A percentile compares a stretch with the other conserved stretches of the same genome.
phyloP scores from a whole-genome alignment of 352 stramenopile species.

The Pythium myriotylum region DNA sequence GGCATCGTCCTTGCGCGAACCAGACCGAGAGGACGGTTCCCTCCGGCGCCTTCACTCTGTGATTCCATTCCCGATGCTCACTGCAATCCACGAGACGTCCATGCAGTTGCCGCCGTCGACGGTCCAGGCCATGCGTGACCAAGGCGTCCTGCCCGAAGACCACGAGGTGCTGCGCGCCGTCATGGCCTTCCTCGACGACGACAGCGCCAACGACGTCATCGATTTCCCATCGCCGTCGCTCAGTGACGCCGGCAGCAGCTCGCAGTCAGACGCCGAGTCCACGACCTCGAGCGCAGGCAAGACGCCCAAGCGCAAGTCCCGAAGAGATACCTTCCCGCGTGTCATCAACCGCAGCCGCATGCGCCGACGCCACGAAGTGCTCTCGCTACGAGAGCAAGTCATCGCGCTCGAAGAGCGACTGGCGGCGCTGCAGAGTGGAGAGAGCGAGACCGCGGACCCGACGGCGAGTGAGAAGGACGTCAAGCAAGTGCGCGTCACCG shows the following conservation, averaged over 20 bases:
- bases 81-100: too few relatives aligned
- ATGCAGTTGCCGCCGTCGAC: too few relatives aligned
- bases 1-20: too few relatives aligned
- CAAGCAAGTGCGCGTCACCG: background rate
- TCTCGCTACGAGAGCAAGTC: conserved; percentile 23
- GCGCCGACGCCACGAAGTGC: conserved; percentile 39
- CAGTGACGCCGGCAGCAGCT: background rate
- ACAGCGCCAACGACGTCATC: conserved; percentile 1
- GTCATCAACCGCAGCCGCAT: conserved; percentile 29
- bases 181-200: conserved; percentile 17
- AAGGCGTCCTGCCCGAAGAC: conserved; percentile 2
- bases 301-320: background rate
- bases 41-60: too few relatives aligned
- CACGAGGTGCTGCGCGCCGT: conserved; percentile 17
- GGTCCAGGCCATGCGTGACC: too few relatives aligned
- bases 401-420: conserved; percentile 31
- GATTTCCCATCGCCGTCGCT: background rate
- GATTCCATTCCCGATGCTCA: too few relatives aligned
- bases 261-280: conserved; percentile 10
- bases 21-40: too few relatives aligned
- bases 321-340: background rate
- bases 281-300: background rate
- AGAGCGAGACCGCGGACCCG: background rate
- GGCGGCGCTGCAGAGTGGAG: conserved; percentile 24
- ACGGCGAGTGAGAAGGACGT: conserved; percentile 10